Conservation (phyloP, 768 basidiomycete genomes). For the Russula sp. region DNA sequence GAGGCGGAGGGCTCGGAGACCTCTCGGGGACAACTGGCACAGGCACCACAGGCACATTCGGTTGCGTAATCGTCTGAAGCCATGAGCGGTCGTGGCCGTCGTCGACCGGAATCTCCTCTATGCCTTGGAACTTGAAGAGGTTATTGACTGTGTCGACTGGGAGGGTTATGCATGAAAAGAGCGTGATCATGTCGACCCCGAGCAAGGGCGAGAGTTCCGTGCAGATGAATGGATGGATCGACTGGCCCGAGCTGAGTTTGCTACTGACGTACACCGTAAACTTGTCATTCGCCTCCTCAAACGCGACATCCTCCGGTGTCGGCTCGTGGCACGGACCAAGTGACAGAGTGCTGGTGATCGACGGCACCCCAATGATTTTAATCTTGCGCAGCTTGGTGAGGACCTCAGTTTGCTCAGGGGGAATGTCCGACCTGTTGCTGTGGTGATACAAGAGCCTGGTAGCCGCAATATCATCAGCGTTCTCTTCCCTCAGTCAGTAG, state of each 20-base stretch:
- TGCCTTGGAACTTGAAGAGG: background rate
- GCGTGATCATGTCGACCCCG: background rate
- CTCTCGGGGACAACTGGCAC: background rate
- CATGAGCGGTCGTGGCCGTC: conserved; percentile 12
- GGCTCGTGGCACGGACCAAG: background rate
- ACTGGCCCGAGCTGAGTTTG: background rate
- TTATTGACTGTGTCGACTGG: background rate
- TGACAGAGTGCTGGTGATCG: conserved; percentile 14
- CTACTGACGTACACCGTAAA: conserved; percentile 14
- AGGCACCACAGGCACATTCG: conserved; percentile 13
- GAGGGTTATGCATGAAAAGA: conserved; percentile 6
- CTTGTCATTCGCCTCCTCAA: conserved; percentile 11
- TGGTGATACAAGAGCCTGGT: conserved; percentile 12
- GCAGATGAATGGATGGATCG: conserved; percentile 7
- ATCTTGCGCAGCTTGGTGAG: conserved; percentile 17
- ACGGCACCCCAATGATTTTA: conserved; percentile 5
- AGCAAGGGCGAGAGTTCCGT: conserved; percentile 4
- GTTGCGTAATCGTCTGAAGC: conserved; percentile 14
- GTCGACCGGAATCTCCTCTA: conserved; percentile 10
- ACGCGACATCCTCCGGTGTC: conserved; percentile 1
- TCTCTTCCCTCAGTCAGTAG: background rate
- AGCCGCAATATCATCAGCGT: background rate
- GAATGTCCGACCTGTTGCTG: background rate
- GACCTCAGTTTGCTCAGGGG: conserved; percentile 2
- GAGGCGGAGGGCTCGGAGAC: background rate